Evolutionary conservation across 2,329 filamentous ascomycete genomes (phyloP), one percentile per base, ranked within the genome.

Genomic region (Colletotrichum gigasporum): DNA sequence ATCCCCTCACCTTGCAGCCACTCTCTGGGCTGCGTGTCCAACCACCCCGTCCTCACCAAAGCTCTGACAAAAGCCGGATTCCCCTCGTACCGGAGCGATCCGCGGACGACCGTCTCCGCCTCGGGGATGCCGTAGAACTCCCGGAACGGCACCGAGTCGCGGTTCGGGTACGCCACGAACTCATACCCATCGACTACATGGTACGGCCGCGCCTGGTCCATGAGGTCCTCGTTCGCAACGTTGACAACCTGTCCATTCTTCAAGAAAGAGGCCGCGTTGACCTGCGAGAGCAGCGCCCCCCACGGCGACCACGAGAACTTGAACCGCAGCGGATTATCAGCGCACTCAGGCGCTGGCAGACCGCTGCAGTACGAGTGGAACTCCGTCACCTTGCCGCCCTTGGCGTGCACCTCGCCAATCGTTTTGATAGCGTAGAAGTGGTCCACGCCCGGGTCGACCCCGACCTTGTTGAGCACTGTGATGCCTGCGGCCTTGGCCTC

Each of bases 1-100:
- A 69, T 96, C 91, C 76, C 91, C 93, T 94, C 94, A 97, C 60
- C 90, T n/a, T n/a, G n/a, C 73, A 57, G 90, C 85, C 59, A 62
- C 0, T 16, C 9, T 22, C 24, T 41, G 12, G 32, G n/a, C 42
- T 35, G 42, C 1, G 66, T 14, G 26, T 71, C 59, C 3, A 91
- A 48, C 89, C 89, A 91, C 39, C 89, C 89, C 48, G 90, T 87
- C 69, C 90, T 87, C 51, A 90, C 87, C n/a, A 92, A 84, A 22
- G 83, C 83, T 73, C 87, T 87, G 74, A 92, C 84, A 74, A 92
- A 87, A 70, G 89, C 84, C 2, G 90, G 89, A 81, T 91, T 91
- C 9, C 89, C 89, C 66, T 87, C 81, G 79, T 90, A 92, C 50
- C 90, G 82, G 22, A 91, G 82, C 2, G 90, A 90, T 47, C 90